Base-by-base conservation (phyloP, 768 basidiomycete genomes). In the Chalciporus sphaerocephalus region DNA sequence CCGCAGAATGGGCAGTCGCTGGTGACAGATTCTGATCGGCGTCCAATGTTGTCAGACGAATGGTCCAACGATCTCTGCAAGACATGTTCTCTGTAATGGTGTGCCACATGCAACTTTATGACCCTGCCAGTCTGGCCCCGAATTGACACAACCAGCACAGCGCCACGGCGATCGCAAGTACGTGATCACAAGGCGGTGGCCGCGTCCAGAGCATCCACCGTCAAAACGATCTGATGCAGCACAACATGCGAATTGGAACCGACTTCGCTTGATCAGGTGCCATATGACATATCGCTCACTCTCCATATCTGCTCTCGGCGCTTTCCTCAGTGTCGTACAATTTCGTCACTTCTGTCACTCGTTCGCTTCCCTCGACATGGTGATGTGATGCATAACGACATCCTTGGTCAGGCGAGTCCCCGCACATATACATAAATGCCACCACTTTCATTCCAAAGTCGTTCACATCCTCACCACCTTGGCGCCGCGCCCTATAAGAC, bases 331-430 rank as follows among this genome's bases (percentile, higher is more conserved):
- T 10, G 32, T 28, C 28, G 28, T 28, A 28, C 10, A 13, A 12
- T 13, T n/a, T 33, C n/a, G n/a, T 41, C 36, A 24, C 15, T 27
- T 16, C 1, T 11, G 24, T 21, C 27, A 18, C 30, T n/a, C 24
- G 18, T 30, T 53, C 36, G 36, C 53, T 50, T 45, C 44, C 18
- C 20, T 18, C 7, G 11, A 23, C n/a, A 41, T 16, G 16, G 33
- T 36, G 40, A 35, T 39, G 40, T 46, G 13, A 32, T 25, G 25
- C 2, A 6, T 56, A 24, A 56, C 54, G 55, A 49, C 32, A 53
- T 30, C 7, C 9, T 17, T 15, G 18, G 12, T 23, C 37, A 21
- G n/a, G 30, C 30, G 30, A 25, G n/a, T 20, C 30, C 30, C 2
- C 13, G 15, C 28, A 36, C 11, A 36, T 3, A 21, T 20, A 36